A percentile compares a stretch with the other conserved stretches of the same genome.
Conservation (phyloP, 106 monocot species). For the Allium sativum region DNA sequence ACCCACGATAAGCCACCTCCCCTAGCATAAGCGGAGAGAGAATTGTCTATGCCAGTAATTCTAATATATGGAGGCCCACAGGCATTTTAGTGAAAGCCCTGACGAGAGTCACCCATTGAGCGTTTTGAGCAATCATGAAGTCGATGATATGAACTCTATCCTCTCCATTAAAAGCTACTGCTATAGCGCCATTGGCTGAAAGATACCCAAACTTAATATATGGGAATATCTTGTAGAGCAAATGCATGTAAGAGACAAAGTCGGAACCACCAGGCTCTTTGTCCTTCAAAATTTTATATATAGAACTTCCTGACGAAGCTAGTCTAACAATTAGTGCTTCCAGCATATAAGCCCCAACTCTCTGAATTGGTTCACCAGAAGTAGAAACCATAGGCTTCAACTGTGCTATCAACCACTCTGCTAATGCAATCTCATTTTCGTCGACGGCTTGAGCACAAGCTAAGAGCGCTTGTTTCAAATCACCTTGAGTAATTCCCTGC, state of each 20-base stretch:
- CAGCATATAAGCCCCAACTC: constrained; percentile 71
- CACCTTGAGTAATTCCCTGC: constrained; percentile 40
- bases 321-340: constrained; percentile 76
- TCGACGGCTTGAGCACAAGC: constrained; percentile 61
- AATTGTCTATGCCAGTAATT: constrained; percentile 82
- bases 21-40: constrained; percentile 55
- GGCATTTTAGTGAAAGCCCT: constrained; percentile 75
- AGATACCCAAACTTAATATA: constrained; percentile 92
- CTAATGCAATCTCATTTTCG: constrained; percentile 29
- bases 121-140: constrained; percentile 87
- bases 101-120: constrained; percentile 81
- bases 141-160: constrained; percentile 76
- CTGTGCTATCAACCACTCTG: constrained; percentile 40
- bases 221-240: constrained; percentile 78
- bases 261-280: constrained; percentile 70
- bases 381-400: constrained; percentile 68
- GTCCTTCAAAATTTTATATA: constrained; percentile 79
- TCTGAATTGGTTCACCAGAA: constrained; percentile 66
- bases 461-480: constrained; percentile 55
- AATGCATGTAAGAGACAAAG: constrained; percentile 89
- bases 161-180: constrained; percentile 63
- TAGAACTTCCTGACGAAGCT: constrained; percentile 63
- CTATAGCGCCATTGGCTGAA: constrained; percentile 94
- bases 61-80: constrained; percentile 60
- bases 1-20: constrained; percentile 76